Evolutionary conservation across 2,329 filamentous ascomycete species (phyloP).

Genomic region (Geosmithia flava): DNA sequence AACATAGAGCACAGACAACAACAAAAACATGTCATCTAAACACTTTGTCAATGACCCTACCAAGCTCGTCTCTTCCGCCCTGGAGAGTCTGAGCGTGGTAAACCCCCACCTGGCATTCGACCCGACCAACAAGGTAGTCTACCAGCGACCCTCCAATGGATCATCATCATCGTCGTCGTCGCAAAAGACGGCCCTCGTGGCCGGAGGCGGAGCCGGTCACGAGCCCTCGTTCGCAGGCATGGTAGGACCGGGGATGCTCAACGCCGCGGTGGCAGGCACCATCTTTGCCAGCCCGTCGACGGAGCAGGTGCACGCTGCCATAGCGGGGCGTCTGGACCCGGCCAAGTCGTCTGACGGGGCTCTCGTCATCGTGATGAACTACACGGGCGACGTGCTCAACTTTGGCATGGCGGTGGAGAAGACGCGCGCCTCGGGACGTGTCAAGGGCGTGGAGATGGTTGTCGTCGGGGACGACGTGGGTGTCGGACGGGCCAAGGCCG

Average conservation of each 20-base stretch:
- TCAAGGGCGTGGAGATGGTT: conserved; percentile 63
- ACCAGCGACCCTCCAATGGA: conserved; percentile 51
- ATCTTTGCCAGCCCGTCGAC: conserved; percentile 76
- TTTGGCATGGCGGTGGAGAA: conserved; percentile 93
- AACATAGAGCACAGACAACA: neutral
- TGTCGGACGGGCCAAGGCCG: conserved; percentile 66
- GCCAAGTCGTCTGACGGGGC: conserved; percentile 49
- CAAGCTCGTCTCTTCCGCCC: conserved; percentile 64
- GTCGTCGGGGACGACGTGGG: conserved; percentile 88
- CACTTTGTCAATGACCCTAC: conserved; percentile 84
- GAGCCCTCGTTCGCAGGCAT: conserved; percentile 81
- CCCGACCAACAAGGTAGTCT: conserved; percentile 69
- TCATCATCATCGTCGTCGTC: neutral
- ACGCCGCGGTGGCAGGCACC: conserved; percentile 73
- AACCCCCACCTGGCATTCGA: conserved; percentile 80
- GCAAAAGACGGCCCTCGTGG: conserved; percentile 65
- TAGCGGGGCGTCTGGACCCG: conserved; percentile 59
- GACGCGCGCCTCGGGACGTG: conserved; percentile 63
- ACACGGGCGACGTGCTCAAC: conserved; percentile 81
- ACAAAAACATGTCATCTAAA: conserved; percentile 42
- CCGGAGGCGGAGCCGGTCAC: conserved; percentile 81
- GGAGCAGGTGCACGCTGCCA: conserved; percentile 69
- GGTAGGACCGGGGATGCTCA: conserved; percentile 70
- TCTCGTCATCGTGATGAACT: conserved; percentile 90
- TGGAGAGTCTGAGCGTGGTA: conserved; percentile 65